Evolutionary conservation across 177 flowering plant species (phyloP).

Genomic region (Vitis hybrid): DNA sequence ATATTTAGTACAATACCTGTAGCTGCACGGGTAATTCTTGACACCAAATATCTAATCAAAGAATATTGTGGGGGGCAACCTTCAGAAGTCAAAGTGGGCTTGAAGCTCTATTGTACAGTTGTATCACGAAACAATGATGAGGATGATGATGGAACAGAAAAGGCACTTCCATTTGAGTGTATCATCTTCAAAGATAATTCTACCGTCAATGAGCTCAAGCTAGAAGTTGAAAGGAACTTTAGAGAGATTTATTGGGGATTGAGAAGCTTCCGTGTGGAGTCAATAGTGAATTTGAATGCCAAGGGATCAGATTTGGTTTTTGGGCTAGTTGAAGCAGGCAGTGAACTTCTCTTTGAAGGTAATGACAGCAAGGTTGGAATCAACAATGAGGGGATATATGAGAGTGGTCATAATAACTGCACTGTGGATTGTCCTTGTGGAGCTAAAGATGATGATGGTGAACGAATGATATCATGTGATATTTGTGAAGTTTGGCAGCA

Average conservation of each 20-base stretch:
- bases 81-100: constrained; percentile 8
- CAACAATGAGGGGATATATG: constrained; percentile 21
- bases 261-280: constrained; percentile 40
- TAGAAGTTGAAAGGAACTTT: constrained; percentile 55
- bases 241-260: constrained; percentile 68
- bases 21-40: constrained; percentile 69
- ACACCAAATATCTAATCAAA: constrained; percentile 64
- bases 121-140: constrained; percentile 18
- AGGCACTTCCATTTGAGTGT: constrained; percentile 36
- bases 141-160: neutral
- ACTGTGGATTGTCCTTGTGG: constrained; percentile 82
- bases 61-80: constrained; percentile 37
- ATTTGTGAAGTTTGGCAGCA: constrained; percentile 92
- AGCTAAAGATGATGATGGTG: constrained; percentile 81
- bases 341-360: constrained; percentile 46
- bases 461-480: constrained; percentile 75
- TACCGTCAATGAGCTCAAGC: constrained; percentile 58
- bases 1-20: constrained; percentile 34
- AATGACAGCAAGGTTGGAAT: constrained; percentile 17
- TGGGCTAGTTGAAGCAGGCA: constrained; percentile 34
- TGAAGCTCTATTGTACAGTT: constrained; percentile 51
- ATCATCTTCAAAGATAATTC: constrained; percentile 41
- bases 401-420: constrained; percentile 19
- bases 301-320: constrained; percentile 41
- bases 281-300: constrained; percentile 27